phyloP scores from a whole-genome alignment of 495 filamentous ascomycete species.

The Trichodelitschia bisporula region DNA sequence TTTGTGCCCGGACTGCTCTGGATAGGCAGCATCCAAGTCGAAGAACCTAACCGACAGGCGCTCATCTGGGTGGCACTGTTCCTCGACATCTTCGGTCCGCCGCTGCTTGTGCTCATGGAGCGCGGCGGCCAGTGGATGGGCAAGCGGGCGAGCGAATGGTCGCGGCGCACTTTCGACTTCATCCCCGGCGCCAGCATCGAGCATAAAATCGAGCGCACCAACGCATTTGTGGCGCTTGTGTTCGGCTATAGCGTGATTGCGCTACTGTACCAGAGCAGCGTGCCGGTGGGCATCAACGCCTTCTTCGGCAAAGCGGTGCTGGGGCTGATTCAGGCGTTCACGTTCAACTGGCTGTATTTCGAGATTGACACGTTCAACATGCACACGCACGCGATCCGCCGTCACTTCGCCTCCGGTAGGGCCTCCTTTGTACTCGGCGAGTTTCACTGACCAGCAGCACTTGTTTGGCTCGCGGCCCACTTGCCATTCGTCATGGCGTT shows the following conservation, averaged over 20 bases:
- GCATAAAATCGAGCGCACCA: constrained; percentile 31
- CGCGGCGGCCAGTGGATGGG: constrained; percentile 10
- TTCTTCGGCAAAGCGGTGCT: constrained; percentile 33
- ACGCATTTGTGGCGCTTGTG: constrained; percentile 32
- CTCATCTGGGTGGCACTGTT: constrained; percentile 26
- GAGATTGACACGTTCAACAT: constrained; percentile 31
- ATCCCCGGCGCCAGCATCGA: constrained; percentile 31
- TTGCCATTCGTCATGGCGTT: constrained; percentile 29
- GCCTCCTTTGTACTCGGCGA: not conserved
- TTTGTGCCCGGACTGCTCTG: constrained; percentile 22
- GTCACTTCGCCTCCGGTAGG: constrained; percentile 18
- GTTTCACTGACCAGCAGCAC: not conserved
- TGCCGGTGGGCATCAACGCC: constrained; percentile 25
- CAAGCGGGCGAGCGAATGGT: constrained; percentile 7
- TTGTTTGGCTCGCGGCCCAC: not conserved
- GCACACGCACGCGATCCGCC: constrained; percentile 28
- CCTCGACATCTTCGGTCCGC: constrained; percentile 19
- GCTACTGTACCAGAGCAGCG: constrained; percentile 27
- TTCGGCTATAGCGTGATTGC: constrained; percentile 33
- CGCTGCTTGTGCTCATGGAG: constrained; percentile 12
- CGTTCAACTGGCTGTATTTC: constrained; percentile 41
- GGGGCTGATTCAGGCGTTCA: constrained; percentile 30
- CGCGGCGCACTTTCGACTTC: constrained; percentile 25
- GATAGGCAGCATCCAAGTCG: constrained; percentile 27
- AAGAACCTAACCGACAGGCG: constrained; percentile 18